Conservation (phyloP, 768 basidiomycete species). For the Amanita muscaria region DNA sequence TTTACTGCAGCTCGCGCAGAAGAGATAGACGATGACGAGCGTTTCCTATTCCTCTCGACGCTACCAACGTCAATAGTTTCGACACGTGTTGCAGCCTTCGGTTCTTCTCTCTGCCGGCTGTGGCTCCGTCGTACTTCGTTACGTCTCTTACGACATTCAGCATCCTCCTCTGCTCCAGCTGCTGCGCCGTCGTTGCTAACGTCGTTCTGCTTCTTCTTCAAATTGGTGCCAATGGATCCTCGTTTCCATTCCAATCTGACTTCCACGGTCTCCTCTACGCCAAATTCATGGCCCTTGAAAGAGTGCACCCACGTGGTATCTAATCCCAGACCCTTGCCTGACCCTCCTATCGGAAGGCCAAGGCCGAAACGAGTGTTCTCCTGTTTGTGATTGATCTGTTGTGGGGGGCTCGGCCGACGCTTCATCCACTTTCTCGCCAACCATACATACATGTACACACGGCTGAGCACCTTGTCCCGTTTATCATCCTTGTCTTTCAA, state of each 20-base stretch:
- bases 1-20: constrained; percentile 18
- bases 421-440: constrained; percentile 71
- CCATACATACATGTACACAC: constrained; percentile 66
- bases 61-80: constrained; percentile 21
- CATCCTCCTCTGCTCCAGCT: background rate
- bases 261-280: constrained; percentile 42
- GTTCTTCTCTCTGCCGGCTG: background rate
- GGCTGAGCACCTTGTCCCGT: background rate
- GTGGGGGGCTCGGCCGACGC: constrained; percentile 28
- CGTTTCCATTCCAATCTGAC: constrained; percentile 77
- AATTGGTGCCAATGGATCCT: constrained; percentile 25
- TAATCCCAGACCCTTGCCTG: constrained; percentile 10
- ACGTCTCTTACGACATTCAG: background rate
- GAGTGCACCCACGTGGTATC: constrained; percentile 5
- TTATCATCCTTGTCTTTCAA: background rate
- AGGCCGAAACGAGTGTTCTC: constrained; percentile 13
- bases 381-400: constrained; percentile 14
- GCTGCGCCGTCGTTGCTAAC: constrained; percentile 5
- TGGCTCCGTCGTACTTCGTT: constrained; percentile 3
- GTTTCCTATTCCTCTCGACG: constrained; percentile 29
- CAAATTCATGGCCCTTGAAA: constrained; percentile 8
- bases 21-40: constrained; percentile 13
- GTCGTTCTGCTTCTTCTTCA: constrained; percentile 17
- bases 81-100: constrained; percentile 6
- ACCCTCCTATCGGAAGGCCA: constrained; percentile 11